Evolutionary conservation across 495 filamentous ascomycete species (phyloP), one percentile per base, ranked within the genome.

Genomic region (Halenospora varia): DNA sequence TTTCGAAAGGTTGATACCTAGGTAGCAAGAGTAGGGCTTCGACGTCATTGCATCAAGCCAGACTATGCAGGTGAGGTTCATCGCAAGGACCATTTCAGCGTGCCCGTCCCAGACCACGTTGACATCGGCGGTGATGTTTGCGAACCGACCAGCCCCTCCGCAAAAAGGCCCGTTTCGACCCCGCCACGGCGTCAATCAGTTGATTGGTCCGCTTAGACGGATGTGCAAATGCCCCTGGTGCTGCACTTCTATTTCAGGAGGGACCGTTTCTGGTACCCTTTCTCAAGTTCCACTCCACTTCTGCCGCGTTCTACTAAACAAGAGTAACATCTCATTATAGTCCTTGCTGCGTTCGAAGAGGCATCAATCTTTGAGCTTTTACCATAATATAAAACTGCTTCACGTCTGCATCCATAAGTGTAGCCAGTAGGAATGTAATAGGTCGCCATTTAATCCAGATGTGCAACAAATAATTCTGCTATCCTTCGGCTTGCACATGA

Each of bases 151-250:
- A 35, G 29, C 29, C 29, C 29, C 13, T 35, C 29, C 29, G 29
- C 13, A 35, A 35, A 35, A 35, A 35, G 13, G 29, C 4, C 29
- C 29, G 29, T 35, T 35, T 35, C 29, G n/a, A n/a, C n/a, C n/a
- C n/a, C n/a, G n/a, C n/a, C n/a, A n/a, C n/a, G n/a, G n/a, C n/a
- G n/a, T n/a, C n/a, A n/a, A n/a, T n/a, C n/a, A n/a, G n/a, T n/a
- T n/a, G n/a, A n/a, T n/a, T n/a, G n/a, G n/a, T n/a, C 29, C 29
- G 67, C 72, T 11, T 71, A 75, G 44, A 69, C 72, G 61, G 59
- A 67, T 41, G 61, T 70, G 35, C 63, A 64, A 65, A 79, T 75
- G 63, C 76, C 68, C 60, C 69, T 71, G n/a, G 64, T 68, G 42
- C 42, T 46, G 42, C 42, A 46, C 42, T 46, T 46, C 29, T 35